Evolutionary conservation across 805 yeast genomes (phyloP), one percentile per base, ranked within the genome.

Genomic region (Candida taoyuanica): DNA sequence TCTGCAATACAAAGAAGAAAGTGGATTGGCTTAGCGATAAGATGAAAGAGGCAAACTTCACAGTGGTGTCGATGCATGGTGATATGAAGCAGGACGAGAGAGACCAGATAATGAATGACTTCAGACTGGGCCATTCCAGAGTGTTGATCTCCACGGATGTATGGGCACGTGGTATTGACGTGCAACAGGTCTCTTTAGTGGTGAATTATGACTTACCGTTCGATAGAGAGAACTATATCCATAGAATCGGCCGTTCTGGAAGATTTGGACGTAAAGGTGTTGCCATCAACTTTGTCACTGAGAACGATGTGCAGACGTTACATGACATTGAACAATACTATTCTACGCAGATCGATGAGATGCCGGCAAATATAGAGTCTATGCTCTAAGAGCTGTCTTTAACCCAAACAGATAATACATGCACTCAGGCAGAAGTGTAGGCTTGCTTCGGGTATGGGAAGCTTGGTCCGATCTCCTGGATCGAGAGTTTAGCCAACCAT

Each of bases 181-280:
- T 91, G 44, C 98, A 91, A 71, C 98, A 91, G 62, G 96, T 91
- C 34, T 89, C 97, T 11, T 68, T 91, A 51, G 98, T 91, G 44
- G 86, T 91, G 58, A 91, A 91, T 74, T 91, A 85, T 68, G 98
- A 91, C 65, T 70, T 91, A 63, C 98, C 98, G 40, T 64, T 76
- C 48, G 88, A 93, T 74, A 80, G 82, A 61, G 98, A 91, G 66
- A 91, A 91, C 74, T 91, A 91, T 65, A 81, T 91, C 59, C 98
- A 91, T 72, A 78, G 98, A 68, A 91, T 91, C 52, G 98, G 98
- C 64, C 82, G 98, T 66, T 88, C 95, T 52, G 98, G 98, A 49
- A 81, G 98, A 63, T 91, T 91, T 71, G 98, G 98, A 54, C 81
- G 98, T 68, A 91, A 89, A 73, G 98, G 96, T 73, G 95, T 85